phyloP scores from a whole-genome alignment of 495 filamentous ascomycete species.

The Daldinia loculata region DNA sequence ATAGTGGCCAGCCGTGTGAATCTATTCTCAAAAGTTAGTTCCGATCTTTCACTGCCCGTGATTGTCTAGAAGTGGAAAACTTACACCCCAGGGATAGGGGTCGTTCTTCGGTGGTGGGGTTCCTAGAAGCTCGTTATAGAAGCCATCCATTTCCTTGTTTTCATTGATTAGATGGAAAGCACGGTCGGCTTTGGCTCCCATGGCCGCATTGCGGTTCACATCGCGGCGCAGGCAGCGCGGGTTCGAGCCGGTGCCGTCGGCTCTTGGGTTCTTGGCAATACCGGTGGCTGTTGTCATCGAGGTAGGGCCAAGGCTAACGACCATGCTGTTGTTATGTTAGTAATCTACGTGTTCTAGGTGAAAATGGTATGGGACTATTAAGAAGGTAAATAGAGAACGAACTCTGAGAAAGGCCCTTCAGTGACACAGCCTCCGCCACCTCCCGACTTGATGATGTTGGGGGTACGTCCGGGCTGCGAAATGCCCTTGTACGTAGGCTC shows the following conservation, averaged over 20 bases:
- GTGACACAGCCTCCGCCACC: conserved; percentile 69
- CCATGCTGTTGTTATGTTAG: conserved; percentile 46
- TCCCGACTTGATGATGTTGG: conserved; percentile 54
- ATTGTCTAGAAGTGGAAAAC: conserved; percentile 7
- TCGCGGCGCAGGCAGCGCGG: conserved; percentile 58
- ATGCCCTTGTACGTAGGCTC: conserved; percentile 49
- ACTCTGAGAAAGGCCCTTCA: conserved; percentile 64
- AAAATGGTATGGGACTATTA: background rate
- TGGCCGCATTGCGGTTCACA: conserved; percentile 59
- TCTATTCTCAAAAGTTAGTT: conserved; percentile 51
- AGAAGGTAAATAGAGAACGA: conserved; percentile 12
- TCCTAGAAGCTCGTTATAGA: conserved; percentile 62
- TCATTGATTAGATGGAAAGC: conserved; percentile 58
- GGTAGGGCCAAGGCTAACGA: conserved; percentile 53
- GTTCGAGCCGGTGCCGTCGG: conserved; percentile 48
- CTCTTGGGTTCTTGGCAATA: conserved; percentile 47
- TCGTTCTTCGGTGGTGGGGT: conserved; percentile 50
- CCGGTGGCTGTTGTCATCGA: conserved; percentile 44
- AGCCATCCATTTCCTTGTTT: conserved; percentile 59
- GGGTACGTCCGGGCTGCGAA: conserved; percentile 38
- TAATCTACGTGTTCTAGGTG: background rate
- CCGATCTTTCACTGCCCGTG: conserved; percentile 26
- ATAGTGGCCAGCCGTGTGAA: conserved; percentile 70
- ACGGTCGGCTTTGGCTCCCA: conserved; percentile 59
- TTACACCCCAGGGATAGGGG: conserved; percentile 51